Percentiles rank a stretch among this genome's conserved stretches.
phyloP scores from a whole-genome alignment of 2,329 filamentous ascomycete genomes.

The Chrysoporthe puriensis region DNA sequence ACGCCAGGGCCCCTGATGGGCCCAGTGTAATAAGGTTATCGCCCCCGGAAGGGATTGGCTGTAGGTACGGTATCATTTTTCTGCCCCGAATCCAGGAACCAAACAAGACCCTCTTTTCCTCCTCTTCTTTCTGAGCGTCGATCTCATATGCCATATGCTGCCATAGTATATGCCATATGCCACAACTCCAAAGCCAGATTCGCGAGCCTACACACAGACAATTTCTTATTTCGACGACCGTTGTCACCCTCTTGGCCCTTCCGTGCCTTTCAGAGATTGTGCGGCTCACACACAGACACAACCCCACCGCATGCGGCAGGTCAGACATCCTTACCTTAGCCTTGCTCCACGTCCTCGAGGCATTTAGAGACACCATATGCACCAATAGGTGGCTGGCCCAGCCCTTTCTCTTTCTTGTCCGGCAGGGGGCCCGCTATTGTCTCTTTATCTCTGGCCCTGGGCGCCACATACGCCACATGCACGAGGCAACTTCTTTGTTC shows the following conservation, averaged over 20 bases:
- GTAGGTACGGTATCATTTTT: not conserved
- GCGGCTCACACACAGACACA: not conserved
- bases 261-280: not conserved
- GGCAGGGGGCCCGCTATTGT: not conserved
- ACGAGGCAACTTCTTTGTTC: no score
- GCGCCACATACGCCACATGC: conserved; percentile 1
- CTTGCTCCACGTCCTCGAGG: not conserved
- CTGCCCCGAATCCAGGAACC: not conserved
- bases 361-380: not conserved
- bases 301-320: conserved; percentile 2
- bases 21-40: not conserved
- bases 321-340: not conserved
- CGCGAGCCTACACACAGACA: conserved; percentile 13
- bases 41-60: not conserved
- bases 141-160: not conserved
- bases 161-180: not conserved
- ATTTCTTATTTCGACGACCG: conserved; percentile 13
- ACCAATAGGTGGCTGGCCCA: not conserved
- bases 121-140: not conserved
- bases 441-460: not conserved
- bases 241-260: not conserved
- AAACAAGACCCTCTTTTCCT: not conserved
- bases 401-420: not conserved
- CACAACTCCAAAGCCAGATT: not conserved
- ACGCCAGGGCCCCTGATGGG: no score